These are phyloP conservation scores for Penicillium sp. DNA, from an alignment of 2,329 filamentous ascomycete genomes.

Conservation along the genomic window DNA sequence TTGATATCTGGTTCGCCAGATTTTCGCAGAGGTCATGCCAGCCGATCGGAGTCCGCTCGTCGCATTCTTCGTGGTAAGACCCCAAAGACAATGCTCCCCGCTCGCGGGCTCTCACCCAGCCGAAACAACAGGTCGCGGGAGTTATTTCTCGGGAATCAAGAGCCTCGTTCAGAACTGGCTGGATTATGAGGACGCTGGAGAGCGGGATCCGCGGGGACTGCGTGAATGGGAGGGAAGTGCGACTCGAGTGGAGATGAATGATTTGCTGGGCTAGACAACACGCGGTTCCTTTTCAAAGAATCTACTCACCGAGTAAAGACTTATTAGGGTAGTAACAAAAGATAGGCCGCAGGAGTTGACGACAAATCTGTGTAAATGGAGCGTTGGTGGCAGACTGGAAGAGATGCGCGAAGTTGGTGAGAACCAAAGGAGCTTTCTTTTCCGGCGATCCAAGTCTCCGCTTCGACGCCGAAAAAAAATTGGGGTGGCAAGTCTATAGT, in stretches of 20 bases:
- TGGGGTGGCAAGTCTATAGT: slow-evolving; percentile 26
- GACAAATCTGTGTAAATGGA: slow-evolving; percentile 13
- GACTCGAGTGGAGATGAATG: slow-evolving; percentile 11
- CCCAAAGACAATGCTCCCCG: slow-evolving; percentile 5
- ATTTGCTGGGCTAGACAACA: slow-evolving; percentile 14
- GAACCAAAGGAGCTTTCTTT: slow-evolving; percentile 29
- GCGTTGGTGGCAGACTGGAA: slow-evolving; percentile 13
- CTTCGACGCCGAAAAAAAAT: slow-evolving; percentile 25
- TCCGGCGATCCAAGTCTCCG: slow-evolving; percentile 29
- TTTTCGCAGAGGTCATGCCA: neutral
- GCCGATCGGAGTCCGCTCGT: slow-evolving; percentile 10
- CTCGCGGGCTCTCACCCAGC: neutral
- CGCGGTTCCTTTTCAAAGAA: slow-evolving; percentile 13
- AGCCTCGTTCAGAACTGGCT: neutral
- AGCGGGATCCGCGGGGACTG: slow-evolving; percentile 9
- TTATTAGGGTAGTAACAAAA: neutral
- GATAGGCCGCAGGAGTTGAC: slow-evolving; percentile 6
- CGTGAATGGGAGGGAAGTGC: slow-evolving; percentile 16
- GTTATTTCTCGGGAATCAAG: neutral
- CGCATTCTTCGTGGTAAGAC: slow-evolving; percentile 15
- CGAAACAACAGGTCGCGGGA: neutral
- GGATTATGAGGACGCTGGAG: slow-evolving; percentile 3
- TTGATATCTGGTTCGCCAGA: neutral
- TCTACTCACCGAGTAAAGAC: slow-evolving; percentile 17
- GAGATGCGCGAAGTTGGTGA: slow-evolving; percentile 25